Evolutionary conservation across 257 asterid genomes (phyloP), one percentile per base, ranked within the genome.

Genomic region (Verbena officinalis): DNA sequence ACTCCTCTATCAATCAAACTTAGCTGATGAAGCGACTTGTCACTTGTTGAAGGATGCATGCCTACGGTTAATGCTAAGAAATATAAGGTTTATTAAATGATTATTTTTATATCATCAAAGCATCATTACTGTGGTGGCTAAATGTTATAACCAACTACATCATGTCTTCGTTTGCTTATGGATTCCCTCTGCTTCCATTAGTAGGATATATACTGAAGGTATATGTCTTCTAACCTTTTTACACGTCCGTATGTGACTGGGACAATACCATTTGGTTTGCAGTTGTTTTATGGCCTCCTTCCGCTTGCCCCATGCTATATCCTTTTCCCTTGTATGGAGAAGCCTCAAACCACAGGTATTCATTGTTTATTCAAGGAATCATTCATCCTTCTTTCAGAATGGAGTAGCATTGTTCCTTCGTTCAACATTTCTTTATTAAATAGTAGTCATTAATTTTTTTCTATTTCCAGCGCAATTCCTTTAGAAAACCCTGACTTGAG

Each of bases 251-350:
- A 59, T 56, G 71, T 64, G 54, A 53, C 54, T 63, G 48, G 52
- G 44, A 43, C 49, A 7, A 46, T 50, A 67, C 61, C 44, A 14
- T 38, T 48, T 62, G 68, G 64, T 60, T 72, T 30, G 40, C 91
- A 90, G 99, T 94, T 81, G 71, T 75, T 78, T 74, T 90, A 55
- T 94, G 99, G 97, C 99, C 97, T 50, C 99, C 99, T 71, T 88
- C 96, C 51, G 87, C 95, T 52, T 78, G 82, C 65, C 92, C 92
- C 53, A 68, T 62, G 68, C 74, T 94, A 55, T 94, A 94, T 65
- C 97, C 96, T 4, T 68, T 79, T 78, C 95, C 96, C 38, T 62
- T 94, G 69, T 90, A 90, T 73, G 96, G 99, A 59, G 99, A 90
- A 78, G 84, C 99, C 62, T 94, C 99, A 5, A 90, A 90, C 68